A percentile compares a stretch with the other conserved stretches of the same genome.
These are phyloP conservation scores for Ceratopteris richardii DNA, from an alignment of 75 land plant genomes.

Conservation along the genomic window DNA sequence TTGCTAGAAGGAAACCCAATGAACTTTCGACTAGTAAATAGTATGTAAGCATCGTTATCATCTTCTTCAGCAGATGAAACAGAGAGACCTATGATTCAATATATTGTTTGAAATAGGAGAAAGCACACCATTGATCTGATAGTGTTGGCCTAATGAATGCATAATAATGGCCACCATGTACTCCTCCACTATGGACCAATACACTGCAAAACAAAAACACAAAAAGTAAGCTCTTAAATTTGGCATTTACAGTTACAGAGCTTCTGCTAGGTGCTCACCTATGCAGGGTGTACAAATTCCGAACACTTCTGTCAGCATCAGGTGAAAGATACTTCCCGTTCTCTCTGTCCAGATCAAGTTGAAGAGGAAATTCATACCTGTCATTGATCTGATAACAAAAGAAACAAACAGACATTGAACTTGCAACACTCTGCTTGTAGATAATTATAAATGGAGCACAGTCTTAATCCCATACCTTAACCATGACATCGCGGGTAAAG, in stretches of 20 bases:
- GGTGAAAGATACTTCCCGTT: constrained; percentile 87
- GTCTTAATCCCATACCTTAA: constrained; percentile 50
- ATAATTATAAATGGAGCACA: too few relatives aligned
- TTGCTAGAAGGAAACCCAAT: too few relatives aligned
- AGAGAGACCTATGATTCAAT: too few relatives aligned
- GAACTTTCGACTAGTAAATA: too few relatives aligned
- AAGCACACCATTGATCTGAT: constrained; percentile 84
- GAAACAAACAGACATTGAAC: neutral
- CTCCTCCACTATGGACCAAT: constrained; percentile 95
- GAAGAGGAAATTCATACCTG: constrained; percentile 86
- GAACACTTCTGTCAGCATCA: constrained; percentile 86
- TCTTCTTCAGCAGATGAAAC: too few relatives aligned
- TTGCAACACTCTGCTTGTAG: neutral
- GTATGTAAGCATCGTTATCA: too few relatives aligned
- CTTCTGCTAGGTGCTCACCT: constrained; percentile 30
- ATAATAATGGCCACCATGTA: constrained; percentile 95
- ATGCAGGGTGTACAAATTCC: constrained; percentile 85
- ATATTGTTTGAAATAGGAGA: too few relatives aligned
- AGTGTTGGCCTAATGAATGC: constrained; percentile 91
- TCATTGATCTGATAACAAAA: constrained; percentile 76
- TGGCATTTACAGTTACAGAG: neutral
- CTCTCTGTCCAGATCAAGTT: constrained; percentile 84
- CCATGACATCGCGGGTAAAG: constrained; percentile 90
- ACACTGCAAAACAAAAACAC: constrained; percentile 54
- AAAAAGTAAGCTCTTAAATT: neutral